These are phyloP conservation scores for Magnusiomyces tetraspermus DNA, from an alignment of 1,139 yeast species.

Conservation along the genomic window DNA sequence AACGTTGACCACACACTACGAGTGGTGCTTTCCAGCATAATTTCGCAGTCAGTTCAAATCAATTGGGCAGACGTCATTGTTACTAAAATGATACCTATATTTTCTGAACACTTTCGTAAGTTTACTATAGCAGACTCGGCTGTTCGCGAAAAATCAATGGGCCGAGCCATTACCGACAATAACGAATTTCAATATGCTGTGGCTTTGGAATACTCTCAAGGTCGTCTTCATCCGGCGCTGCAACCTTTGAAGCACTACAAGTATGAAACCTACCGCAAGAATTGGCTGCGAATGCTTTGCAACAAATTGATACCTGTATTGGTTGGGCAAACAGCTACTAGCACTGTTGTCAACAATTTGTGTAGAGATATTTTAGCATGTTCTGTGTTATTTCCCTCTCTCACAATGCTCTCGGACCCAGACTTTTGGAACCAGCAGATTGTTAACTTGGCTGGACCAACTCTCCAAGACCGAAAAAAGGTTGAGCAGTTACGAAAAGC, in stretches of 20 bases:
- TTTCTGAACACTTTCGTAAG: slow-evolving; percentile 55
- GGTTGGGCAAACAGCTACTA: slow-evolving; percentile 44
- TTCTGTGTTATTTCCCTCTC: slow-evolving; percentile 45
- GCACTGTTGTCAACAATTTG: slow-evolving; percentile 43
- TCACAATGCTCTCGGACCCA: slow-evolving; percentile 55
- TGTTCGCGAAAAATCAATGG: slow-evolving; percentile 24
- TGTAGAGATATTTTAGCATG: slow-evolving; percentile 57
- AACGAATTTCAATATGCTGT: slow-evolving; percentile 46
- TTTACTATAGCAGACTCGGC: slow-evolving; percentile 44
- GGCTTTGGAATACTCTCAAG: slow-evolving; percentile 48
- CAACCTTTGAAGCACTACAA: slow-evolving; percentile 40
- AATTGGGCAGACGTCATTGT: slow-evolving; percentile 55
- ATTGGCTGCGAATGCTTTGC: slow-evolving; percentile 41
- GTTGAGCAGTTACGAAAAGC: slow-evolving; percentile 66
- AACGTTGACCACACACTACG: slow-evolving; percentile 45
- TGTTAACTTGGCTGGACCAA: slow-evolving; percentile 51
- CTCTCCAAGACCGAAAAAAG: slow-evolving; percentile 64
- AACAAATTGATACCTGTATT: slow-evolving; percentile 42
- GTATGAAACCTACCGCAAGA: slow-evolving; percentile 42
- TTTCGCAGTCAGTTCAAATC: slow-evolving; percentile 35
- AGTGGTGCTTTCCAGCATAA: slow-evolving; percentile 36
- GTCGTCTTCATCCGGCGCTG: slow-evolving; percentile 49
- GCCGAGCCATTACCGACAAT: slow-evolving; percentile 33
- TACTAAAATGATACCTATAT: slow-evolving; percentile 48
- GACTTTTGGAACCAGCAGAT: slow-evolving; percentile 68